Evolutionary conservation across 768 basidiomycete genomes (phyloP), one percentile per base, ranked within the genome.

Genomic region (Cystobasidium tubakii): DNA sequence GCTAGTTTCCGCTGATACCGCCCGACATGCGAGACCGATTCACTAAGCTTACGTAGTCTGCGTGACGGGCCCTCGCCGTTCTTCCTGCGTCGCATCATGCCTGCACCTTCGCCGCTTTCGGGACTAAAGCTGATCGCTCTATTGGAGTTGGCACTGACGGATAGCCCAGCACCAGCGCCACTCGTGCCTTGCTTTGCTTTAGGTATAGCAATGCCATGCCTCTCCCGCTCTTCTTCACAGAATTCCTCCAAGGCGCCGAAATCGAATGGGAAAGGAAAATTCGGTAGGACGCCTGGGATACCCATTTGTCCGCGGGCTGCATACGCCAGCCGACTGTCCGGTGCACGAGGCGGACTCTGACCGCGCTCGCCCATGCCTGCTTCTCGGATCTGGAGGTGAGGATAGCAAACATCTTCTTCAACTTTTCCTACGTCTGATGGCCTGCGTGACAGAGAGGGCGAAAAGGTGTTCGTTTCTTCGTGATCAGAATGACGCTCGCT

Each of bases 41-140:
- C 89, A 76, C 90, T 92, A 71, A 95, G 84, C 78, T 93, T 95
- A 60, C 95, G 89, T 74, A 90, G 89, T 50, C 91, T 88, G 1
- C 86, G 81, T 76, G 78, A 81, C 25, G 77, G 74, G 27, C 75
- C 78, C 55, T 78, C 77, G 74, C 54, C 78, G 78, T 21, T 66
- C 76, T 33, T 75, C n/a, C 75, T 53, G 78, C 75, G 1, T 75
- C 29, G 50, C 70, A 77, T 75, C 44, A 79, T 65, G 1, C 77
- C 76, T 73, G 76, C 78, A n/a, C 46, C 69, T 9, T 60, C 69
- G 54, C 50, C 54, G 15, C 34, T 69, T 44, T 74, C 73, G 0
- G 78, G 75, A 33, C 73, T 76, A n/a, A 71, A 75, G 15, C 78
- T 66, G 65, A 70, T 76, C 74, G 44, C 73, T 76, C 74, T 27